Conservation (phyloP, 1,284 basidiomycete species). For the Ceratobasidium sp. region DNA sequence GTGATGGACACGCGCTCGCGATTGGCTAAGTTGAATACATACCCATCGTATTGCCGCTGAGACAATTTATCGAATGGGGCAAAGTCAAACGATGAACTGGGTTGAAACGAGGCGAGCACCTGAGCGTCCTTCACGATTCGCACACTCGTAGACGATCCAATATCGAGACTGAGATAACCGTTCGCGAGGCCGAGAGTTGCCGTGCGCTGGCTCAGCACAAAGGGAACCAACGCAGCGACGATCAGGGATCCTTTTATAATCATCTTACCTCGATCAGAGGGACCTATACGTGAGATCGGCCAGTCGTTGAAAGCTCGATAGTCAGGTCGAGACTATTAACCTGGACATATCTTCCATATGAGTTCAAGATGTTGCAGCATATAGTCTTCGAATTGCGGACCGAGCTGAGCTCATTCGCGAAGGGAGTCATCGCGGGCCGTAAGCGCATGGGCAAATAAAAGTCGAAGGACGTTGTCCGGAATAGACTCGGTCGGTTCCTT, state of each 20-base stretch:
- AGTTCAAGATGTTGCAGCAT: not conserved
- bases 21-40: not conserved
- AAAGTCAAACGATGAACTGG: slow-evolving; percentile 61
- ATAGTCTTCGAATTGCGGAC: not conserved
- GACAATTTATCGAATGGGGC: slow-evolving; percentile 65
- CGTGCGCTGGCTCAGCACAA: slow-evolving; percentile 7
- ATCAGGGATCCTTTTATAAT: slow-evolving; percentile 2
- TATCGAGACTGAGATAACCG: slow-evolving; percentile 20
- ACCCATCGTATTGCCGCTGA: slow-evolving; percentile 58
- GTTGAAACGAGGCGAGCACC: slow-evolving; percentile 64
- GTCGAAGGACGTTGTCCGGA: not conserved
- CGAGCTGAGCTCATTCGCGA: not conserved
- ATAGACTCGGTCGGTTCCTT: not conserved
- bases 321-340: no score
- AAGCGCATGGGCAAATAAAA: not conserved
- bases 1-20: slow-evolving; percentile 5
- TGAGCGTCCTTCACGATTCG: slow-evolving; percentile 67
- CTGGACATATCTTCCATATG: slow-evolving; percentile 29
- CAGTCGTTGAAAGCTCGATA: not conserved
- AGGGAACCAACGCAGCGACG: not conserved
- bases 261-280: not conserved
- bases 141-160: slow-evolving; percentile 7
- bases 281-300: not conserved
- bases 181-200: slow-evolving; percentile 26
- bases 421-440: not conserved